Evolutionary conservation across 225 moss, liverwort and hornwort genomes (phyloP), one percentile per base, ranked within the genome.

Genomic region (Physcomitrellopsis africana): DNA sequence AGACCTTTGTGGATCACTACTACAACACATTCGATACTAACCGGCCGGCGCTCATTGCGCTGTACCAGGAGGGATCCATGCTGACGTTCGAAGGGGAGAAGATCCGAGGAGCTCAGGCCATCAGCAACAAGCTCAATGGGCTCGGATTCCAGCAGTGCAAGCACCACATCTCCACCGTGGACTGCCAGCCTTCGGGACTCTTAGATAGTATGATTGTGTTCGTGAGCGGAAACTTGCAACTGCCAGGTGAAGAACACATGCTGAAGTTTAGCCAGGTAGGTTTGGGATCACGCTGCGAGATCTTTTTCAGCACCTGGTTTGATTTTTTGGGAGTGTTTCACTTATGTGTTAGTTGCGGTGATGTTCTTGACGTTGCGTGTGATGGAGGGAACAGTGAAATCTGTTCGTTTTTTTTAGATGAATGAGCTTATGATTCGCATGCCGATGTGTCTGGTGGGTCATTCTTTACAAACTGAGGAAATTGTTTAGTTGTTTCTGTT

Each of bases 11-110:
- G 52, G 87, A 90, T 55, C 90, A 90, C 80, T 90, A 90, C 87
- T 90, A 90, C 82, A 66, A 82, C 65, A 82, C 81, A 17, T 90
- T 90, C 55, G 90, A 90, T 43, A 81, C 64, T 11, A 67, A 82
- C 19, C 75, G 90, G 73, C 60, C 60, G 68, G 82, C 81, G 80
- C 81, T 90, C 51, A 14, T 87, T 18, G 79, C 73, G 0, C 20
- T 87, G 67, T 90, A 90, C 52, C 90, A 90, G 74, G 87, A 87
- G 17, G 70, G 71, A 20, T 90, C 90, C 54, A 90, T 90, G 90
- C 82, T 90, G 60, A 85, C 87, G 49, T 90, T 90, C 77, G 86
- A 90, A 77, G 90, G 87, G 8, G 82, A 85, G 72, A 90, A 85
- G 90, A 79, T 90, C 78, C 72, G 62, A 71, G 87, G 90, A 69